Percentiles rank a stretch among this genome's conserved stretches.
These are phyloP conservation scores for Termitomyces sp. DNA, from an alignment of 768 basidiomycete species.

Conservation along the genomic window DNA sequence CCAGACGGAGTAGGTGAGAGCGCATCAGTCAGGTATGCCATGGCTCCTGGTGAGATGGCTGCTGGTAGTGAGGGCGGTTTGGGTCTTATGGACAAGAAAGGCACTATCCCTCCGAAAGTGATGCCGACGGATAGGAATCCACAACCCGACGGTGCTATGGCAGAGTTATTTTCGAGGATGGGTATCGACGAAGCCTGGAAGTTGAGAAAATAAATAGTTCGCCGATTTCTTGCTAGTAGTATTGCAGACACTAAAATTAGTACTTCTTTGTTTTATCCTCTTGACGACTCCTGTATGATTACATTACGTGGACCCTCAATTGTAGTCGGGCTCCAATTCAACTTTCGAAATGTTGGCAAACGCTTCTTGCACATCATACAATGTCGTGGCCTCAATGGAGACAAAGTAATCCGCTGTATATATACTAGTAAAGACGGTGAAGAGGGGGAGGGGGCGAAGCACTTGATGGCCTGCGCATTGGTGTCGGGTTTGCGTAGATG, in stretches of 20 bases:
- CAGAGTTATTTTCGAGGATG: constrained; percentile 38
- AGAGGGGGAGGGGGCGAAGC: too few species aligned
- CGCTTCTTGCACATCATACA: neutral
- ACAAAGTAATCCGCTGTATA: too few species aligned
- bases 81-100: constrained; percentile 34
- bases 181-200: constrained; percentile 45
- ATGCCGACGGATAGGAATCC: constrained; percentile 40
- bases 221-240: constrained; percentile 5
- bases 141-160: constrained; percentile 35
- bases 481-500: too few species aligned
- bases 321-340: neutral
- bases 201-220: constrained; percentile 40
- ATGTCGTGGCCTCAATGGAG: too few species aligned
- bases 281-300: neutral
- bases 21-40: constrained; percentile 34
- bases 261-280: neutral
- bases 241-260: neutral
- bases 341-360: neutral
- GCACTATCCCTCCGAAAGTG: constrained; percentile 29
- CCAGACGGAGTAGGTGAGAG: constrained; percentile 41
- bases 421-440: too few species aligned
- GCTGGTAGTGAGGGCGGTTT: constrained; percentile 38
- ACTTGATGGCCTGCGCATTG: too few species aligned
- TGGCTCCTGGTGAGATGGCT: constrained; percentile 41
- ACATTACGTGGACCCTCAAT: neutral